Percentiles rank a stretch among this genome's conserved stretches.
Evolutionary conservation across 495 filamentous ascomycete genomes (phyloP).

Genomic region (Alectoria sarmentosa): DNA sequence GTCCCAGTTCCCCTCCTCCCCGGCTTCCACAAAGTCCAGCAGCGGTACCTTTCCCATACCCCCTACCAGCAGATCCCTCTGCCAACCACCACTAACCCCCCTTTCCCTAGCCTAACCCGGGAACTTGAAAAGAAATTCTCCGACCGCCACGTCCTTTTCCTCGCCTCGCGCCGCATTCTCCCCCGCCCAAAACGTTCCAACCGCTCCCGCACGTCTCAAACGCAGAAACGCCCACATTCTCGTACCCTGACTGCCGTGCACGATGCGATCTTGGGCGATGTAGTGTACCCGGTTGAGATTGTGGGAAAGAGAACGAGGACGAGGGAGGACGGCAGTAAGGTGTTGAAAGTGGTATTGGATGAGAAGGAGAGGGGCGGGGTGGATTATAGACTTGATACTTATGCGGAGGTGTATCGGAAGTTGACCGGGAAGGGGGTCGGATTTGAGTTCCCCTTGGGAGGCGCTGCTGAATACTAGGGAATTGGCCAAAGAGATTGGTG

Average conservation of each 20-base stretch:
- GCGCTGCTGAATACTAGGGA: constrained; percentile 66
- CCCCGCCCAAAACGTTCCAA: constrained; percentile 93
- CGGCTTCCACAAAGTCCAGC: constrained; percentile 97
- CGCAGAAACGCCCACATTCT: constrained; percentile 96
- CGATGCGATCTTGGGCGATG: constrained; percentile 89
- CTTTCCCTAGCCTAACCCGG: constrained; percentile 73
- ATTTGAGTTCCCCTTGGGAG: constrained; percentile 95
- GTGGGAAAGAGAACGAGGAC: constrained; percentile 96
- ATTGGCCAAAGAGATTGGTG: not conserved
- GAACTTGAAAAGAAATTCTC: constrained; percentile 99
- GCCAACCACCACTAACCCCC: constrained; percentile 5
- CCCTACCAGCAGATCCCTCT: not conserved
- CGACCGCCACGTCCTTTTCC: constrained; percentile 98
- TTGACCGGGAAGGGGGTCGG: constrained; percentile 88
- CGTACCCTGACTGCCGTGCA: constrained; percentile 96
- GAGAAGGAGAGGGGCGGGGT: constrained; percentile 99
- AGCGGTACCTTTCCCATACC: constrained; percentile 58
- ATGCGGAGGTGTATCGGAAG: constrained; percentile 95
- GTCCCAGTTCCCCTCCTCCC: constrained; percentile 94
- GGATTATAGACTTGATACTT: constrained; percentile 97
- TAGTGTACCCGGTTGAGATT: constrained; percentile 99
- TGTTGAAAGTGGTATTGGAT: constrained; percentile 95
- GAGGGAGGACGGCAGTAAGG: constrained; percentile 94
- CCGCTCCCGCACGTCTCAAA: constrained; percentile 87
- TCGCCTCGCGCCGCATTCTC: constrained; percentile 96